These are phyloP conservation scores for Fragaria ananassa DNA, from an alignment of 306 rosid genomes.

Conservation along the genomic window DNA sequence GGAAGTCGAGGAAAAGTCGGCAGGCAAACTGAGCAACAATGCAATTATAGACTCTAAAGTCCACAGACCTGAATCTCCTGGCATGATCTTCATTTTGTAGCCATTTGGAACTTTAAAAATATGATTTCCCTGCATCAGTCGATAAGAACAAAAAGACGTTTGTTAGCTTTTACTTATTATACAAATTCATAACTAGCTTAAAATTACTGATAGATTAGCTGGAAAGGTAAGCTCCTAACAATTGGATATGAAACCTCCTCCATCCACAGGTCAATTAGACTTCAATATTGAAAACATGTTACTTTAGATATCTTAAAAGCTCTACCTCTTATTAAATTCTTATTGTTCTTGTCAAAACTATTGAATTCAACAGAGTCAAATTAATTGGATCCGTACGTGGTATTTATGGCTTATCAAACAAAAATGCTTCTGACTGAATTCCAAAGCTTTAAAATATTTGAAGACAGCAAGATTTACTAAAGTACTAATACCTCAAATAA, in stretches of 20 bases:
- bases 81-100: slow-evolving; percentile 56
- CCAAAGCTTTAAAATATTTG: neutral
- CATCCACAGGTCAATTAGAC: neutral
- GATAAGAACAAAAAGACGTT: slow-evolving; percentile 24
- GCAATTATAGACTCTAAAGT: slow-evolving; percentile 3
- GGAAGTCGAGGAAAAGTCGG: neutral
- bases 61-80: slow-evolving; percentile 58
- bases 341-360: neutral
- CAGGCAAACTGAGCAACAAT: neutral
- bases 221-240: neutral
- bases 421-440: neutral
- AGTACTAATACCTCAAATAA: neutral
- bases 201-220: neutral
- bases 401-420: neutral
- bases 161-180: slow-evolving; percentile 9
- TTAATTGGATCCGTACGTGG: neutral
- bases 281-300: neutral
- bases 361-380: neutral
- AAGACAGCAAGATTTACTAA: neutral
- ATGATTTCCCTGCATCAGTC: slow-evolving; percentile 70
- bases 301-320: neutral
- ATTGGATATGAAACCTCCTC: neutral
- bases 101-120: slow-evolving; percentile 88
- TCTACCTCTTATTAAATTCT: neutral
- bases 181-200: slow-evolving; percentile 2